These are phyloP conservation scores for Xanthoconium purpureum DNA, from an alignment of 768 basidiomycete species.

Conservation along the genomic window DNA sequence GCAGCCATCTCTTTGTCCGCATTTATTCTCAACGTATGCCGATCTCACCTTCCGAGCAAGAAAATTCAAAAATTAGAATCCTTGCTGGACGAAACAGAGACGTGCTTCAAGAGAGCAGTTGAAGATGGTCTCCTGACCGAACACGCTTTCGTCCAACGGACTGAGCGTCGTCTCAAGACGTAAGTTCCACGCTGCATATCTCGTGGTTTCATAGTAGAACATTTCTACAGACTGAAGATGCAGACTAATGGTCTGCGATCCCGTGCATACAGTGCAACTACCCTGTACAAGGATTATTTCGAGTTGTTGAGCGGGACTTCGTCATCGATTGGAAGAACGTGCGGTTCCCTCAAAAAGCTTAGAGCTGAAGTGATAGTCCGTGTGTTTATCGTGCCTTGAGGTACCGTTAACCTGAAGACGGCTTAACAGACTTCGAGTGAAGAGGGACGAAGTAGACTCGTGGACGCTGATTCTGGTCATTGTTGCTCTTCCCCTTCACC, in stretches of 20 bases:
- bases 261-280: neutral
- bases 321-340: neutral
- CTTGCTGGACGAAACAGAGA: slow-evolving; percentile 1
- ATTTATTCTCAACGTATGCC: neutral
- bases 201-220: neutral
- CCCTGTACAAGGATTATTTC: neutral
- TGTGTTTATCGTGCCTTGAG: neutral
- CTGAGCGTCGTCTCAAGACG: neutral
- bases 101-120: neutral
- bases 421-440: neutral
- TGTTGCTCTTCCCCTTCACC: neutral
- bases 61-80: slow-evolving; percentile 5
- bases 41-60: slow-evolving; percentile 6
- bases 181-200: neutral
- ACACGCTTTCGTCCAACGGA: neutral
- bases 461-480: neutral
- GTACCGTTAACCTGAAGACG: neutral
- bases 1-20: neutral
- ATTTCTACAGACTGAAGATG: neutral
- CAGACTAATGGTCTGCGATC: neutral
- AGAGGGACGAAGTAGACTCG: neutral
- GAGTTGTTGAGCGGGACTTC: slow-evolving; percentile 2
- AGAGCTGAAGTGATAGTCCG: slow-evolving; percentile 4
- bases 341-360: neutral
- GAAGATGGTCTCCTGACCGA: slow-evolving; percentile 5